phyloP scores from a whole-genome alignment of 2,329 filamentous ascomycete species.

The Calonectria henricotiae region DNA sequence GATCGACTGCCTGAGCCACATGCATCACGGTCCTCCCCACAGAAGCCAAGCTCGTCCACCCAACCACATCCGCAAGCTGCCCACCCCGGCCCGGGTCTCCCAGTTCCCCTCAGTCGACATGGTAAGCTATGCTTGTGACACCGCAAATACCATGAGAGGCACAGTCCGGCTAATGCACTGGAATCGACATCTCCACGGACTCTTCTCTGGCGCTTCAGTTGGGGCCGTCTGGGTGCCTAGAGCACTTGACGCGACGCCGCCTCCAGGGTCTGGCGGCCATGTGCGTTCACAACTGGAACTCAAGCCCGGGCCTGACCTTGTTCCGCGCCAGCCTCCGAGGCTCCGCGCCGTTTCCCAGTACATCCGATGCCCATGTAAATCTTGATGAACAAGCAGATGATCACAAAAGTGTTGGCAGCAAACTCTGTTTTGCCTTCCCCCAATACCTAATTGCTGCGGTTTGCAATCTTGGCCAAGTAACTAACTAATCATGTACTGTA shows the following conservation, averaged over 20 bases:
- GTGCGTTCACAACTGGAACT: constrained; percentile 13
- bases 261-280: constrained; percentile 13
- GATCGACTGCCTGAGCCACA: constrained; percentile 34
- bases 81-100: constrained; percentile 31
- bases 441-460: neutral
- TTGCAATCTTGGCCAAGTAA: constrained; percentile 10
- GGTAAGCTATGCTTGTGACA: constrained; percentile 29
- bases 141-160: constrained; percentile 13
- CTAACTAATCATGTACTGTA: neutral
- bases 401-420: constrained; percentile 7
- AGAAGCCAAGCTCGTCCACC: constrained; percentile 7
- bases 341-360: constrained; percentile 5
- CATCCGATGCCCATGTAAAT: constrained; percentile 24
- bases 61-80: constrained; percentile 31
- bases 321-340: neutral
- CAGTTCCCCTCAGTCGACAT: constrained; percentile 28
- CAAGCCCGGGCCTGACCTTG: neutral
- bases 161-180: constrained; percentile 20
- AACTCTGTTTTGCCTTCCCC: constrained; percentile 21
- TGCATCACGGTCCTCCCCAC: constrained; percentile 20
- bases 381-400: neutral
- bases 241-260: constrained; percentile 16
- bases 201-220: constrained; percentile 3
- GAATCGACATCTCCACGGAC: constrained; percentile 20
- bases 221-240: neutral